Base-by-base conservation (phyloP, 2,329 filamentous ascomycete species). In the Stemphylium lycopersici region DNA sequence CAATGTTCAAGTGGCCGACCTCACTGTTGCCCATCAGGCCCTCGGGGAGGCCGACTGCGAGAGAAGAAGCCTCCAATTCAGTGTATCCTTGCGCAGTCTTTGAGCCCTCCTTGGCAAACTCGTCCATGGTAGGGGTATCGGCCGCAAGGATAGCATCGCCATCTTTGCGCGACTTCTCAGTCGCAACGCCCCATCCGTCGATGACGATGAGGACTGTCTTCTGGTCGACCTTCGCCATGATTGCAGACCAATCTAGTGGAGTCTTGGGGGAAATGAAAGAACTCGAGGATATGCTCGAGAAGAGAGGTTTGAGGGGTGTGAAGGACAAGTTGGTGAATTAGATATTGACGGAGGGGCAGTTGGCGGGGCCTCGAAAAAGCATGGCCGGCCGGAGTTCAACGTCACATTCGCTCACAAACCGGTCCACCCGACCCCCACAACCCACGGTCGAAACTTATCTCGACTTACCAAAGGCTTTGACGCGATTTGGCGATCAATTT, bases 21-120 rank as follows among this genome's bases (percentile, higher is more conserved):
- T 99, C 95, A 68, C 91, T 96, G 83, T 99, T 99, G 64, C 95
- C 95, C 95, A 99, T 99, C 65, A 99, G 83, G 55, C 95, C 95
- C 76, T 99, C 93, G 16, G 95, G 95, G 48, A 99, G 86, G 64
- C 95, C 95, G 63, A 99, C 95, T 40, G 95, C 95, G 56, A 96
- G 85, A 38, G 95, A 98, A 2, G 95, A 98, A 54, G 95, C 95
- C 69, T 99, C 95, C 59, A 99, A 88, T 80, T 96, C 88, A 62
- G 90, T 91, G 80, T 89, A 99, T 58, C 93, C 93, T 70, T 93
- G 88, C 29, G 88, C 81, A 62, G 88, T 89, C 77, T 89, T 87
- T 72, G 88, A 90, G 68, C 81, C 81, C 51, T 81, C 71, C 48
- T 81, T 81, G 52, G 80, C 80, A 76, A 99, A 93, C 57, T 86